These are phyloP conservation scores for Pseudogymnoascus sp. DNA, from an alignment of 2,329 filamentous ascomycete genomes.

Conservation along the genomic window DNA sequence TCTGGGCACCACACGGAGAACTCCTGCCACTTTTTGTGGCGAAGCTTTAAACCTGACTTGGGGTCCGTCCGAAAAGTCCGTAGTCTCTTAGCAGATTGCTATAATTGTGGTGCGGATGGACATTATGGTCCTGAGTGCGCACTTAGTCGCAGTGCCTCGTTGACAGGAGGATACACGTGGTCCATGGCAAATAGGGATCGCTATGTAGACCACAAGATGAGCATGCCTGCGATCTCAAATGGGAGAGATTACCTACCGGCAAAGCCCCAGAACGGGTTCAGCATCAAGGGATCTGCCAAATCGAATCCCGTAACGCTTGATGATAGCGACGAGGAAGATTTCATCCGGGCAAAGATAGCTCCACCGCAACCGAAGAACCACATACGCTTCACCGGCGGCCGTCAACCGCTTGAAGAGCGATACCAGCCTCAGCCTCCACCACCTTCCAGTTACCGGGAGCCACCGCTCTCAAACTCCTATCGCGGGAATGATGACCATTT, in stretches of 20 bases:
- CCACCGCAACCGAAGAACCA: neutral
- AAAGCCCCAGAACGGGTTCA: slow-evolving; percentile 18
- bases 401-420: neutral
- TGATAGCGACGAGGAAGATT: slow-evolving; percentile 24
- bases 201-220: slow-evolving; percentile 42
- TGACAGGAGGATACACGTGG: slow-evolving; percentile 42
- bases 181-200: slow-evolving; percentile 39
- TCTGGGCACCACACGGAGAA: slow-evolving; percentile 49
- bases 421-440: neutral
- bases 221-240: slow-evolving; percentile 22
- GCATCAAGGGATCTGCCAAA: slow-evolving; percentile 25
- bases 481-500: neutral
- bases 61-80: slow-evolving; percentile 40
- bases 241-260: slow-evolving; percentile 23
- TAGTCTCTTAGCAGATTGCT: slow-evolving; percentile 45
- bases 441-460: neutral
- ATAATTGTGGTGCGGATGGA: slow-evolving; percentile 43
- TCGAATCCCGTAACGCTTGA: slow-evolving; percentile 25
- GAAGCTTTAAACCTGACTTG: slow-evolving; percentile 40
- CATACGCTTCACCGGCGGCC: neutral
- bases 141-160: slow-evolving; percentile 15
- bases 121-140: slow-evolving; percentile 53
- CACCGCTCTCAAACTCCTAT: neutral
- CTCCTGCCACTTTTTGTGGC: slow-evolving; percentile 54
- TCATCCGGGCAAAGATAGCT: slow-evolving; percentile 24